These are phyloP conservation scores for Corrigiola litoralis DNA, from an alignment of 179 eudicot genomes.

Conservation along the genomic window DNA sequence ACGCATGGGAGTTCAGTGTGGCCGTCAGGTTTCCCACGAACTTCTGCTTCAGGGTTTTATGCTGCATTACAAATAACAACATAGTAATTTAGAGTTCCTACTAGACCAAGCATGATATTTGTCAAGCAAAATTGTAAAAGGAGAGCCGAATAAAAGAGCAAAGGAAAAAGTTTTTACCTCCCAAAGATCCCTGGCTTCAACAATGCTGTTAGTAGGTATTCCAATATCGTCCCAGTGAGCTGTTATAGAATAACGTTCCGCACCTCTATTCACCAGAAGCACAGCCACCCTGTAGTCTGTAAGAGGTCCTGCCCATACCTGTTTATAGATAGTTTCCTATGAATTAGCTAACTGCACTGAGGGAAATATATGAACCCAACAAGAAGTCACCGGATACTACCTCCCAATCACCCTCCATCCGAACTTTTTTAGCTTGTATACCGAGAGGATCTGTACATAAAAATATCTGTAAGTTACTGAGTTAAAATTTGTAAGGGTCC, in stretches of 20 bases:
- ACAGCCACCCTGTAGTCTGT: conserved; percentile 59
- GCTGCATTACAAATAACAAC: conserved; percentile 43
- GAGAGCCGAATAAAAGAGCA: not conserved
- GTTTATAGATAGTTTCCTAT: not conserved
- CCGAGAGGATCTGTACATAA: conserved; percentile 61
- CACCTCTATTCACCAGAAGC: conserved; percentile 56
- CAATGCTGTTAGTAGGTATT: conserved; percentile 43
- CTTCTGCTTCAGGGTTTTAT: conserved; percentile 40
- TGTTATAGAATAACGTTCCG: conserved; percentile 29
- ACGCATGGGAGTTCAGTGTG: conserved; percentile 44
- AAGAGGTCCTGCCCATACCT: conserved; percentile 94
- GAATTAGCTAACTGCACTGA: not conserved
- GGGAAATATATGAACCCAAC: not conserved
- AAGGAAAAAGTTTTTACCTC: conserved; percentile 38
- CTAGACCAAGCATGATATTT: too few relatives aligned
- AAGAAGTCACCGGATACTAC: conserved; percentile 25
- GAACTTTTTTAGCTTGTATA: conserved; percentile 81
- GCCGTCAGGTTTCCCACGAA: conserved; percentile 59
- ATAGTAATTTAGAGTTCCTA: not conserved
- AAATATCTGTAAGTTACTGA: not conserved
- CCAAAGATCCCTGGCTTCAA: conserved; percentile 84
- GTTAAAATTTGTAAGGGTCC: not conserved
- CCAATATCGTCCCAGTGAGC: conserved; percentile 93
- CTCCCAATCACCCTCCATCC: conserved; percentile 73
- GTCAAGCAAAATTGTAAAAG: too few relatives aligned